phyloP scores from a whole-genome alignment of 192 early-diverging fungal species.

The Coemansia sp. region DNA sequence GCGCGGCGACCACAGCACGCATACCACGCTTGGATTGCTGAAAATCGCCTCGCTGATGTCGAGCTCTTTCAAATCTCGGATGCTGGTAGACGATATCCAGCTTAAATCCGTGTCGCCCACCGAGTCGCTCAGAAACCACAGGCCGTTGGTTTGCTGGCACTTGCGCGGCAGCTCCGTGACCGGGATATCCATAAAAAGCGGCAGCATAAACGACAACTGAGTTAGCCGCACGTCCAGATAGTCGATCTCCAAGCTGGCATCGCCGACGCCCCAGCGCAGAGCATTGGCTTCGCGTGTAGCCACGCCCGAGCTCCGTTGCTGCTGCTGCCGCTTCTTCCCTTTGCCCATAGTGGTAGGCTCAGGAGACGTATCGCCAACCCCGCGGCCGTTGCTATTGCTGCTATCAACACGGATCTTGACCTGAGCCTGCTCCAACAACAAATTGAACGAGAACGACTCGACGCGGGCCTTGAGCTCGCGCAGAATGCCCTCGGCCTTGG shows the following conservation, averaged over 20 bases:
- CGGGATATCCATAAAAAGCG: constrained; percentile 33
- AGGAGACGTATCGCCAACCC: neutral
- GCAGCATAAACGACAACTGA: constrained; percentile 40
- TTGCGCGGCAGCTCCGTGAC: neutral
- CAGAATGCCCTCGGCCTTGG: constrained; percentile 46
- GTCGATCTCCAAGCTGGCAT: constrained; percentile 50
- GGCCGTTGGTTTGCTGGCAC: constrained; percentile 15
- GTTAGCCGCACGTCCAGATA: constrained; percentile 52
- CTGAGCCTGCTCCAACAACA: constrained; percentile 40
- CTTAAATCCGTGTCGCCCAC: constrained; percentile 22
- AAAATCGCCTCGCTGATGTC: constrained; percentile 41
- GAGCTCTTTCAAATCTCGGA: constrained; percentile 45
- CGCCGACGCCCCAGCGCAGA: constrained; percentile 51
- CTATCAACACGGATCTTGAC: constrained; percentile 33
- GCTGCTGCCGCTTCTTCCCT: neutral
- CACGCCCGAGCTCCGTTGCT: neutral
- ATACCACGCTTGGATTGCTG: constrained; percentile 35
- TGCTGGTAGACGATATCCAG: constrained; percentile 36
- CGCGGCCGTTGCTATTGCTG: neutral
- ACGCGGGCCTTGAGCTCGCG: constrained; percentile 50
- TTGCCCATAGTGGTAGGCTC: neutral
- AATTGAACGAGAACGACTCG: constrained; percentile 45
- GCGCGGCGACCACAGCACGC: constrained; percentile 50
- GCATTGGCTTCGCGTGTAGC: constrained; percentile 10
- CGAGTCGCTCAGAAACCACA: constrained; percentile 24